These are phyloP conservation scores for Glutinoglossum americanum DNA, from an alignment of 495 filamentous ascomycete genomes.

Conservation along the genomic window DNA sequence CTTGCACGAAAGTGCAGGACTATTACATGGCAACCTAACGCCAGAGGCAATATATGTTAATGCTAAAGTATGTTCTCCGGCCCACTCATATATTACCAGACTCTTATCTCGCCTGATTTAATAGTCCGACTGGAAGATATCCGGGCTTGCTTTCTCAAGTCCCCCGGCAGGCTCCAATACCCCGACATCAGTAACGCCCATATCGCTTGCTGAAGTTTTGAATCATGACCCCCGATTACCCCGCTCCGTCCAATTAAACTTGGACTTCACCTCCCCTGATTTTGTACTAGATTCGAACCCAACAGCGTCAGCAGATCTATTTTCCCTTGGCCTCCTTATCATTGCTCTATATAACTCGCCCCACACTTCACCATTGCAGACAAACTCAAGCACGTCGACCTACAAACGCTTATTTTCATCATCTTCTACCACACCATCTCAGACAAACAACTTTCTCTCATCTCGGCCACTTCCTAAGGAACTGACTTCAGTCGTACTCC, in stretches of 20 bases:
- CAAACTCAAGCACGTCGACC: constrained; percentile 49
- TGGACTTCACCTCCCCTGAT: constrained; percentile 87
- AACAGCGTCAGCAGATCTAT: constrained; percentile 64
- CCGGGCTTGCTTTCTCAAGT: constrained; percentile 73
- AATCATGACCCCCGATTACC: constrained; percentile 73
- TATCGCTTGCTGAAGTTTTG: constrained; percentile 65
- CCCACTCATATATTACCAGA: not conserved
- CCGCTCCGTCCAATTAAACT: constrained; percentile 59
- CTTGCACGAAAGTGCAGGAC: constrained; percentile 80
- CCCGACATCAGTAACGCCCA: constrained; percentile 44
- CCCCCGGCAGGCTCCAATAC: constrained; percentile 47
- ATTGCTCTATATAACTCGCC: constrained; percentile 84
- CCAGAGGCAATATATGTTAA: constrained; percentile 92
- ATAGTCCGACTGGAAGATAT: constrained; percentile 93
- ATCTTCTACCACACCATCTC: constrained; percentile 51
- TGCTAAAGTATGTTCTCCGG: constrained; percentile 40
- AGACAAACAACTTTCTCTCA: constrained; percentile 64
- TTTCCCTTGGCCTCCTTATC: constrained; percentile 75
- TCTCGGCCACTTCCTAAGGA: constrained; percentile 61
- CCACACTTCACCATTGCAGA: constrained; percentile 65
- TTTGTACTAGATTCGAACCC: constrained; percentile 77
- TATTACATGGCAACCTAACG: constrained; percentile 86
- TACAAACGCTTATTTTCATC: constrained; percentile 67
- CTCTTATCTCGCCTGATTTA: not conserved
- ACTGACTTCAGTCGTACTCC: constrained; percentile 48